phyloP scores from a whole-genome alignment of 768 basidiomycete genomes.

The Panaeolus cyanescens region DNA sequence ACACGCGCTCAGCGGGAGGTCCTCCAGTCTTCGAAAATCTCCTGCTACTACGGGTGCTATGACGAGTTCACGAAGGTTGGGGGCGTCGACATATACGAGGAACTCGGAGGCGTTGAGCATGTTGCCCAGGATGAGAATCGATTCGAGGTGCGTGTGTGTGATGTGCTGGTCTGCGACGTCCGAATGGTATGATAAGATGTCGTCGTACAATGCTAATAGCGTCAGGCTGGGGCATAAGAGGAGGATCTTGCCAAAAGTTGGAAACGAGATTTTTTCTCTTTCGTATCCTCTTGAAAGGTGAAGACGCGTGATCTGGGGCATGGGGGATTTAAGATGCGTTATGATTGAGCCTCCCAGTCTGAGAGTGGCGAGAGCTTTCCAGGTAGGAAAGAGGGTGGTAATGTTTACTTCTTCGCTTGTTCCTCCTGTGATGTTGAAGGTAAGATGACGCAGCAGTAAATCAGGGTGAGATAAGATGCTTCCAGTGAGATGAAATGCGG shows the following conservation, averaged over 20 bases:
- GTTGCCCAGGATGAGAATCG: slow-evolving; percentile 16
- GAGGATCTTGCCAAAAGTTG: slow-evolving; percentile 7
- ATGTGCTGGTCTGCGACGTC: background rate
- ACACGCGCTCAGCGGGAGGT: background rate
- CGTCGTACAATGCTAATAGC: slow-evolving; percentile 15
- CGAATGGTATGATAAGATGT: slow-evolving; percentile 6
- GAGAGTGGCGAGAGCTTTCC: background rate
- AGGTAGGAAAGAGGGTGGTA: background rate
- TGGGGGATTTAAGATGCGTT: background rate
- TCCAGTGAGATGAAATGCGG: background rate
- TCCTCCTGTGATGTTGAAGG: background rate
- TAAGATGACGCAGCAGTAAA: background rate
- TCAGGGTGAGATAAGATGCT: background rate
- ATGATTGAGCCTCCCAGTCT: slow-evolving; percentile 11
- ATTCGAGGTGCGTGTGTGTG: slow-evolving; percentile 7
- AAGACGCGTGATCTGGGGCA: slow-evolving; percentile 3
- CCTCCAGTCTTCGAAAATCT: slow-evolving; percentile 7
- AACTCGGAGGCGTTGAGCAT: slow-evolving; percentile 19
- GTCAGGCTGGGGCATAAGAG: slow-evolving; percentile 4
- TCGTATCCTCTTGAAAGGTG: slow-evolving; percentile 10
- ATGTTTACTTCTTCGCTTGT: background rate
- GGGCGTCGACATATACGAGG: slow-evolving; percentile 14
- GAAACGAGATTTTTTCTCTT: slow-evolving; percentile 3
- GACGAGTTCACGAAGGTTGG: slow-evolving; percentile 11
- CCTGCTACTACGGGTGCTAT: slow-evolving; percentile 12